Conservation (phyloP, 2,329 filamentous ascomycete genomes). For the Calonectria pseudoreteaudii region DNA sequence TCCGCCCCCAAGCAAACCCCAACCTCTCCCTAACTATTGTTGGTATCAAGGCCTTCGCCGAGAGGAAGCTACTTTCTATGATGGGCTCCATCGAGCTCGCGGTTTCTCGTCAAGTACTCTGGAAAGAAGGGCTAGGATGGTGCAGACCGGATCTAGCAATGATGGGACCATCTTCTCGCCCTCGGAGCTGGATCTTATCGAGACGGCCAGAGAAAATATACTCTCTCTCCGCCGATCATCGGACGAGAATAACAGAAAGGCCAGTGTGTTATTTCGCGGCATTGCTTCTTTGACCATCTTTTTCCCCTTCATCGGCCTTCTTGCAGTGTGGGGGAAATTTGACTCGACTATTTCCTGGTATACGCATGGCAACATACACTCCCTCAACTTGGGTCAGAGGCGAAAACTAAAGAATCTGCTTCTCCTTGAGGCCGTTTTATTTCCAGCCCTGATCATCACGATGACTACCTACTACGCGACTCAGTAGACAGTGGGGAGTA, state of each 20-base stretch:
- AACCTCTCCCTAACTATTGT: slow-evolving; percentile 14
- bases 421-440: slow-evolving; percentile 48
- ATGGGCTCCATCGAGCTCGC: slow-evolving; percentile 33
- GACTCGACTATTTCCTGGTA: slow-evolving; percentile 61
- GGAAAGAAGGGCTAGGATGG: slow-evolving; percentile 24
- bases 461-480: slow-evolving; percentile 48
- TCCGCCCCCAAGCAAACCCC: slow-evolving; percentile 23
- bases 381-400: slow-evolving; percentile 50
- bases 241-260: slow-evolving; percentile 44
- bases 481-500: slow-evolving; percentile 1
- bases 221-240: slow-evolving; percentile 44
- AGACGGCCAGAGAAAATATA: slow-evolving; percentile 46
- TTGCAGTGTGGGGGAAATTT: slow-evolving; percentile 59
- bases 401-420: slow-evolving; percentile 52
- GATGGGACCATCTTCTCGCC: slow-evolving; percentile 42
- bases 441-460: slow-evolving; percentile 46
- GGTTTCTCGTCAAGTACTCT: slow-evolving; percentile 41
- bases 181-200: slow-evolving; percentile 47
- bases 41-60: slow-evolving; percentile 28
- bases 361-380: slow-evolving; percentile 58
- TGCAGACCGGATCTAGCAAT: slow-evolving; percentile 9
- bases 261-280: slow-evolving; percentile 51
- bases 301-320: slow-evolving; percentile 61
- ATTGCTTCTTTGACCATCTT: slow-evolving; percentile 53
- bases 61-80: slow-evolving; percentile 18